Evolutionary conservation across 805 yeast genomes (phyloP), one percentile per base, ranked within the genome.

Genomic region (Candida anglica): DNA sequence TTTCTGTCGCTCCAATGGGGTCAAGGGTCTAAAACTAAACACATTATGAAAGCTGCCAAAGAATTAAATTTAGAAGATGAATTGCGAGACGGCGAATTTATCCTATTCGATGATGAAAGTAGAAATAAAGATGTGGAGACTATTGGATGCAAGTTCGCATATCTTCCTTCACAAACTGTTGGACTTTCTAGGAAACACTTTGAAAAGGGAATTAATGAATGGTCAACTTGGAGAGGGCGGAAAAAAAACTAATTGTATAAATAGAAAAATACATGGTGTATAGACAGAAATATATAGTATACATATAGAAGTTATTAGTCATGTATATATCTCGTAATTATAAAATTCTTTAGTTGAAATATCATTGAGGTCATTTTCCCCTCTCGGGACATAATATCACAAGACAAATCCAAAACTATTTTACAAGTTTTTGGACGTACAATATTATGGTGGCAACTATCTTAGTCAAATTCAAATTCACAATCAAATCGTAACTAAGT

Each of bases 41-140:
- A 82, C 49, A 77, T 85, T 24, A 48, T 51, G 13, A 54, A 56
- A 32, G 69, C 81, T 14, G 62, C 78, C 4, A 58, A 66, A 33
- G 68, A 66, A 9, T 58, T 80, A 14, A 68, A 69, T 10, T 56
- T 76, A 7, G 64, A 64, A 16, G 42, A 56, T 4, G 79, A 79
- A 25, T 69, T 85, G 62, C 33, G 39, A 14, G 34, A 44, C 6
- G 67, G 69, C 1, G 45, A 51, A 16, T 54, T 65, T 30, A 63
- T 75, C 14, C 47, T 84, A 36, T 87, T 77, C 48, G 96, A 87
- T 51, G 96, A 87, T 53, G 96, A 87, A 55, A 48, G 60, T 36
- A 68, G 96, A 42, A 87, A 87, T 50, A 70, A 60, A 40, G 96
- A 87, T 45, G 95, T 87, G 3, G 81, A 76, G 47, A 47, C 56